Evolutionary conservation across 2,329 filamentous ascomycete species (phyloP), one percentile per base, ranked within the genome.

Genomic region (Pleomassaria siparia): DNA sequence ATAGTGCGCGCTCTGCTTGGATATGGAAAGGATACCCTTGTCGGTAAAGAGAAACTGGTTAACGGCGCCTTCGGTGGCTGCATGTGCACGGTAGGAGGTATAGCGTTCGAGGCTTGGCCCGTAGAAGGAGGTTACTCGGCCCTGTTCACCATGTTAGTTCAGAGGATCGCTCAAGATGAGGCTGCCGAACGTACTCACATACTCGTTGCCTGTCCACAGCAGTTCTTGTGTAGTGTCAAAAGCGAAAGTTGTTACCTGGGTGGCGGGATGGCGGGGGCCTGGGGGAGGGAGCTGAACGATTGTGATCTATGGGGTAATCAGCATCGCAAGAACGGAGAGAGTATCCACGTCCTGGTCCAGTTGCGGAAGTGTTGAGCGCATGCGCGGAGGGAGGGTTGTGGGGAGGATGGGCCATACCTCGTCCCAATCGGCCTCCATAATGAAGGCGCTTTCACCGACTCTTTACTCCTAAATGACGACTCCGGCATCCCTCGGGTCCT

Each of bases 141-240:
- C 94, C 89, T 96, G 58, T 24, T n/a, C 43, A 6, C 18, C 8
- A 29, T 29, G 47, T 66, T 26, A 55, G 50, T 43, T 2, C 12
- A 22, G 9, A 12, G 12, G n/a, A 16, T 29, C 20, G 5, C 18
- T 7, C 10, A 32, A 22, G 24, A 20, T 40, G 12, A 35, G 9
- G 43, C 25, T 29, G 25, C 13, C 30, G 45, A 53, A 58, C 50
- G 35, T 55, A 72, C 82, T 76, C 78, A 94, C 89, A 78, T 86
- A 89, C 75, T 94, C 89, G 71, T 94, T 95, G 39, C 91, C 95
- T 2, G 86, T 84, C 94, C 95, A 99, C 44, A 99, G 74, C 28
- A 99, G 80, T 71, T 99, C 94, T 70, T 96, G 88, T 30, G 81
- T 80, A 47, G 87, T 87, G 71, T 99, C 94, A 72, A 99, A 99